Base-by-base conservation (phyloP, 305 asterid species). In the Fraxinus nigra region DNA sequence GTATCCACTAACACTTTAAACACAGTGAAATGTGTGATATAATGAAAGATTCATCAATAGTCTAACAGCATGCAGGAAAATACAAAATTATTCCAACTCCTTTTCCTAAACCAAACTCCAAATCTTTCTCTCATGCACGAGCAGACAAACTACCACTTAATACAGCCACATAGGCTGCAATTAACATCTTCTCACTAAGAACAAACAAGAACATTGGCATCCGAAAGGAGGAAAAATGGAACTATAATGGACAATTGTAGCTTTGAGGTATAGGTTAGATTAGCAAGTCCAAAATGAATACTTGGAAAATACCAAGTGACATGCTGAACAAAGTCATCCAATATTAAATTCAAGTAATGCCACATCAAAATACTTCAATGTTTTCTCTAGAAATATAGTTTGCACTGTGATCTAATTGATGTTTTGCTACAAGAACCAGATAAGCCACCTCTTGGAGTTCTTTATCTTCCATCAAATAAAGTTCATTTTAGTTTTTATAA, bases 1-100 rank as follows among this genome's bases (percentile, higher is more conserved):
- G 38, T 67, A 11, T 67, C 28, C n/a, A 28, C 38, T 4, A 24
- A 67, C 35, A 30, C 37, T 30, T 4, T 67, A 67, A 30, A 67
- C 18, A 67, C 5, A 67, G 38, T 30, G 37, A 61, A 61, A 22
- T 22, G 7, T 67, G 22, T 67, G 75, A 11, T 26, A 67, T 9
- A 67, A 67, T 67, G 75, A 28, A 67, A 30, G 37, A 26, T 83
- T 56, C 43, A 40, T 72, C 67, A 67, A 81, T 61, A 79, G 67
- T 74, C 76, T 54, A 40, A 80, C 59, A 77, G 61, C 30, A 40
- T 34, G 46, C 8, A 26, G 30, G 43, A 69, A 79, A 72, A 75
- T 32, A 70, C 56, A 70, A 16, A 22, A 76, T 33, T 59, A 20
- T 54, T 51, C 69, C 22, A 75, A 4, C 72, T 48, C 69, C 37